Evolutionary conservation across 805 yeast genomes (phyloP).

Genomic region (Candida nonsorbophila): DNA sequence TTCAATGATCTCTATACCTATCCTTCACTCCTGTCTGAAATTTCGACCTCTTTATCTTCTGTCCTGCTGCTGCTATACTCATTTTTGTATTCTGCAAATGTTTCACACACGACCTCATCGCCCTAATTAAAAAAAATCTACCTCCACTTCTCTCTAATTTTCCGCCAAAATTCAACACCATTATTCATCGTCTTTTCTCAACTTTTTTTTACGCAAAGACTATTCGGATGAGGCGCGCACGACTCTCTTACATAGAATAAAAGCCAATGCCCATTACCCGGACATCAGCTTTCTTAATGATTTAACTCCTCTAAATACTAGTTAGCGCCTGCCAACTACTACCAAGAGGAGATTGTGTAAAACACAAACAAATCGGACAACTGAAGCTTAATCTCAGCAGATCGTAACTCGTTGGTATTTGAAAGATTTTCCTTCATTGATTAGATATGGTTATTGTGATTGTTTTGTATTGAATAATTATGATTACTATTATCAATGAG

Average conservation of each 20-base stretch:
- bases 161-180: neutral
- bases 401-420: too few species aligned
- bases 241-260: constrained; percentile 1
- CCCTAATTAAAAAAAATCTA: too few species aligned
- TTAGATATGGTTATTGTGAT: too few species aligned
- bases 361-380: constrained; percentile 7
- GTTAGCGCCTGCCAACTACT: constrained; percentile 7
- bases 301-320: constrained; percentile 7
- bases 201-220: neutral
- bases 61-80: too few species aligned
- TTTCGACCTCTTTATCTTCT: neutral
- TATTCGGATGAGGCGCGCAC: constrained; percentile 2
- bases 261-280: constrained; percentile 4
- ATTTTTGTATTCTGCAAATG: too few species aligned
- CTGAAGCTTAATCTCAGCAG: too few species aligned
- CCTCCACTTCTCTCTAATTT: too few species aligned
- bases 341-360: constrained; percentile 9
- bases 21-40: neutral
- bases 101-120: too few species aligned
- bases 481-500: too few species aligned
- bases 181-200: neutral
- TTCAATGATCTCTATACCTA: neutral
- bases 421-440: too few species aligned
- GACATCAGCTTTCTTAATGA: constrained; percentile 1
- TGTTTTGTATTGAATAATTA: too few species aligned